phyloP scores from a whole-genome alignment of 805 yeast genomes.

The Teunomyces stri region DNA sequence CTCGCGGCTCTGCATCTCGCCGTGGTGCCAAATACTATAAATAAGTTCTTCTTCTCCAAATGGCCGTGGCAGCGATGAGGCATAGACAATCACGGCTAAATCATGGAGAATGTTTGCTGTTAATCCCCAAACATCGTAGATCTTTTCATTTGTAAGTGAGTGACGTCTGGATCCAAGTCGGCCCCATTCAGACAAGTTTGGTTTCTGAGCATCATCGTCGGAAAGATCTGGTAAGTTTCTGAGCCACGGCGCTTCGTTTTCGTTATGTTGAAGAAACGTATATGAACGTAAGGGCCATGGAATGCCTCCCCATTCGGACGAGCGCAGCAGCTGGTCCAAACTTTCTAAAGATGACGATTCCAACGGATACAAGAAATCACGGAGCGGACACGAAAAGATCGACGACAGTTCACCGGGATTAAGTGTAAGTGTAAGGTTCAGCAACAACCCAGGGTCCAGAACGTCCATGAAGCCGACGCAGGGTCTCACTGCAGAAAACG shows the following conservation, averaged over 20 bases:
- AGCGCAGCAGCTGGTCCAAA: constrained; percentile 29
- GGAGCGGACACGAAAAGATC: constrained; percentile 66
- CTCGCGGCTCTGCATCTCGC: constrained; percentile 49
- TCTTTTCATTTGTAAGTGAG: constrained; percentile 40
- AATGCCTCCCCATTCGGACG: constrained; percentile 67
- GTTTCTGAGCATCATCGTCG: constrained; percentile 11
- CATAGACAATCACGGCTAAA: constrained; percentile 53
- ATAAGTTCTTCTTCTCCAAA: constrained; percentile 69
- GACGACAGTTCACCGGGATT: constrained; percentile 79
- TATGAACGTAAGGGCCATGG: constrained; percentile 65
- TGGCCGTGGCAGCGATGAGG: constrained; percentile 13
- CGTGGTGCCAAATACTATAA: constrained; percentile 50
- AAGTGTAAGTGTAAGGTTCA: constrained; percentile 42
- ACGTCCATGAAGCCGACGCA: constrained; percentile 61
- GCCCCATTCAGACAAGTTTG: constrained; percentile 31
- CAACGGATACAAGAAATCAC: constrained; percentile 49
- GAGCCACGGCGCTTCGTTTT: constrained; percentile 62
- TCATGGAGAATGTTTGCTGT: constrained; percentile 80
- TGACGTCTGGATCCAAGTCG: constrained; percentile 38
- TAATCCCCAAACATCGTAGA: constrained; percentile 78
- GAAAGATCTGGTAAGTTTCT: constrained; percentile 53
- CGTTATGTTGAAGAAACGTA: constrained; percentile 54
- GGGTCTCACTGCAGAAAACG: constrained; percentile 81
- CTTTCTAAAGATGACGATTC: constrained; percentile 23
- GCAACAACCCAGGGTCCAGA: constrained; percentile 18